Evolutionary conservation across 2,329 filamentous ascomycete genomes (phyloP), one percentile per base, ranked within the genome.

Genomic region (Ophiosphaerella herpotricha): DNA sequence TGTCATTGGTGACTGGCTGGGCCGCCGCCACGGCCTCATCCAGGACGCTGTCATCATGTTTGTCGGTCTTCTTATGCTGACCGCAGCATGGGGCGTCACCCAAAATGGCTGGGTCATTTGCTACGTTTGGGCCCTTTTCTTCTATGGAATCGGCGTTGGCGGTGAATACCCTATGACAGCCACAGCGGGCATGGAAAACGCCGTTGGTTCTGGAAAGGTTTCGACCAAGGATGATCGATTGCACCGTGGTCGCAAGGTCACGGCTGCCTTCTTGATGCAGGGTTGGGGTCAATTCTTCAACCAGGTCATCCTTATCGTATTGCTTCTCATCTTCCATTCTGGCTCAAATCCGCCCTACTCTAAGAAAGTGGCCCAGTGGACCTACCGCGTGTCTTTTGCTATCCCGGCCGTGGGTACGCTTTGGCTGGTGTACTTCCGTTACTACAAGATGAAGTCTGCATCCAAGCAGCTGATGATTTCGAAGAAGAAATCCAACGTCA

Each of bases 101-200:
- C 81, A 95, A 43, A 87, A 97, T 68, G 92, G 92, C 64, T 97
- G 93, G 93, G 89, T 97, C 50, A 96, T 97, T 68, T 96, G 91
- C 82, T 97, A 97, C 73, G 89, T 88, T 54, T 96, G 90, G 89
- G 90, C 90, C 34, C 83, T 97, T 33, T 96, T 97, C 81, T 90
- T 97, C 79, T 94, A 94, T 74, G 85, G 87, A 67, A 81, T 87
- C 42, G 81, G 80, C 65, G 80, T 84, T 47, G 90, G 91, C 64
- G 91, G 91, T 61, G 92, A 96, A 77, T 97, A 97, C 71, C 93
- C 93, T 56, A 97, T 97, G 82, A 97, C 93, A 31, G 93, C 93
- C 14, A 97, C 93, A 11, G 91, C 90, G 7, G 92, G 91, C 52
- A 96, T 97, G 85, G 91, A 96, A 74, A 91, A 92, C 67, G 88